phyloP scores from a whole-genome alignment of 1,284 basidiomycete species.

The Leucoagaricus sp. region DNA sequence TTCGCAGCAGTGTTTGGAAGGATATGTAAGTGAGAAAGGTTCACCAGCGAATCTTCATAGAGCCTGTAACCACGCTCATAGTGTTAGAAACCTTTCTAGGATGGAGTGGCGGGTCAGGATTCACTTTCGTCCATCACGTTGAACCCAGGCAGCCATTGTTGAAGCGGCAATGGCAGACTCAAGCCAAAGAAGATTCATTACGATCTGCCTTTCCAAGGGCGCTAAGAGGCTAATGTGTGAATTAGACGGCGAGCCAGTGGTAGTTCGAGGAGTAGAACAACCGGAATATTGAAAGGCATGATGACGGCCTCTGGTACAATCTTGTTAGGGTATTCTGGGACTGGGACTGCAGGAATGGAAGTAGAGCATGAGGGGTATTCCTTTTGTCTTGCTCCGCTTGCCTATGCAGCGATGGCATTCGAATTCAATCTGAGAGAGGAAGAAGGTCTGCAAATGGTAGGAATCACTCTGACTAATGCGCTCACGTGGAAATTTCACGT shows the following conservation, averaged over 20 bases:
- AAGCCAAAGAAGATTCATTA: constrained; percentile 92
- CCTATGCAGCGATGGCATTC: constrained; percentile 11
- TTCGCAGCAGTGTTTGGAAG: constrained; percentile 61
- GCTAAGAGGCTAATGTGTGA: constrained; percentile 68
- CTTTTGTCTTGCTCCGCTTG: constrained; percentile 16
- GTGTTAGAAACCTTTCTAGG: constrained; percentile 13
- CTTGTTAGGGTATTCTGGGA: constrained; percentile 83
- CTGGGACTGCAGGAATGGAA: constrained; percentile 86
- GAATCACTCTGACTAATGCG: not conserved
- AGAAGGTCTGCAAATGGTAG: not conserved
- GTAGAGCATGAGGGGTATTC: constrained; percentile 50
- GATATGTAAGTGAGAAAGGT: constrained; percentile 76
- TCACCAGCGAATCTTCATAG: constrained; percentile 70
- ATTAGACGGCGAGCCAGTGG: constrained; percentile 26
- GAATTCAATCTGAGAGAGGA: not conserved
- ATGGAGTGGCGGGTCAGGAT: constrained; percentile 8
- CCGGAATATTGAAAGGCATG: constrained; percentile 95
- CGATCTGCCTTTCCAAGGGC: constrained; percentile 85
- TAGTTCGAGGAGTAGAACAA: constrained; percentile 31
- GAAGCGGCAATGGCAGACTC: constrained; percentile 71
- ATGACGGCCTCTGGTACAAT: constrained; percentile 88
- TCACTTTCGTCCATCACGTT: constrained; percentile 73
- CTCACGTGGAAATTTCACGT: not conserved
- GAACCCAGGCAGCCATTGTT: constrained; percentile 85
- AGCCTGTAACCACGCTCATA: constrained; percentile 37